These are phyloP conservation scores for Trichophyton schoenleinii DNA, from an alignment of 2,329 filamentous ascomycete genomes.

Conservation along the genomic window DNA sequence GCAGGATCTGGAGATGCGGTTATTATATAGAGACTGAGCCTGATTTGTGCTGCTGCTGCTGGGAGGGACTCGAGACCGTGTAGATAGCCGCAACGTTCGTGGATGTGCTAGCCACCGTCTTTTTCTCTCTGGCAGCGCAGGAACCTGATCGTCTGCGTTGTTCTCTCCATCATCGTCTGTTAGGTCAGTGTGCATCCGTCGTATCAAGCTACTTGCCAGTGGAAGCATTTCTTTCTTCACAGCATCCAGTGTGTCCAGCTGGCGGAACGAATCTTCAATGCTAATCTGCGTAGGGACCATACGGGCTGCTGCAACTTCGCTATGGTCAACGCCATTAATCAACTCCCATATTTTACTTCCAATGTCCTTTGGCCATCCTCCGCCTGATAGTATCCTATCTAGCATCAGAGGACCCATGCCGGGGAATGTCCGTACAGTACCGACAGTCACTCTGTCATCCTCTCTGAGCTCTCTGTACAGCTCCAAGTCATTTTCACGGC, in stretches of 20 bases:
- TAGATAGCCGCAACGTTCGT: slow-evolving; percentile 67
- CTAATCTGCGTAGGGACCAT: slow-evolving; percentile 76
- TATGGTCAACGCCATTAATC: slow-evolving; percentile 66
- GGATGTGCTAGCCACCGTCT: slow-evolving; percentile 67
- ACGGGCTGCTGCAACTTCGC: slow-evolving; percentile 58
- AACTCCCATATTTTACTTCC: slow-evolving; percentile 63
- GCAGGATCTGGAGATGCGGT: slow-evolving; percentile 62
- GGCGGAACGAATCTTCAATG: slow-evolving; percentile 82
- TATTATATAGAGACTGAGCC: slow-evolving; percentile 41
- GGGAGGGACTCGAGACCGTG: slow-evolving; percentile 48
- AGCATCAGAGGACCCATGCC: slow-evolving; percentile 52
- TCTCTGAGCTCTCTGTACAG: slow-evolving; percentile 24
- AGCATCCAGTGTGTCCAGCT: slow-evolving; percentile 51
- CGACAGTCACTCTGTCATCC: slow-evolving; percentile 50
- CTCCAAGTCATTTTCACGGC: slow-evolving; percentile 26
- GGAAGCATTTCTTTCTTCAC: slow-evolving; percentile 57
- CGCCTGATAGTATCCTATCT: slow-evolving; percentile 56
- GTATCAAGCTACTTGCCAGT: slow-evolving; percentile 57
- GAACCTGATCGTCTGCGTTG: not conserved
- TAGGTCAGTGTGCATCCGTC: slow-evolving; percentile 68
- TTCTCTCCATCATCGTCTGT: slow-evolving; percentile 30
- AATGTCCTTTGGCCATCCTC: slow-evolving; percentile 58
- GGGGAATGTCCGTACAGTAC: slow-evolving; percentile 50
- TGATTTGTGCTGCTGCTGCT: slow-evolving; percentile 39
- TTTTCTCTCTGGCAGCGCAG: slow-evolving; percentile 4